phyloP scores from a whole-genome alignment of 495 filamentous ascomycete genomes.

The Echria macrotheca region DNA sequence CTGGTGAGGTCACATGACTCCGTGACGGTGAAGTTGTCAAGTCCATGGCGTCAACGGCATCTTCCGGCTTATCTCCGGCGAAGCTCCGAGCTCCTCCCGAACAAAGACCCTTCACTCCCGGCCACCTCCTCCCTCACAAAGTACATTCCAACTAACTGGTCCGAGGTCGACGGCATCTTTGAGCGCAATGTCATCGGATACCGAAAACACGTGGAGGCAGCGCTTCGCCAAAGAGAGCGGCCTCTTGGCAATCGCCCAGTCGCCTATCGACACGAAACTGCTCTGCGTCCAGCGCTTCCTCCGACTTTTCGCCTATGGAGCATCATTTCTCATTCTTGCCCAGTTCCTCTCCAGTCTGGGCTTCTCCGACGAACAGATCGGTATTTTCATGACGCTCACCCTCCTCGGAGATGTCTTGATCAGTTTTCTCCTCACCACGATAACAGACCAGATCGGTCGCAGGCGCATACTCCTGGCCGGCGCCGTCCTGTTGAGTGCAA shows the following conservation, averaged over 20 bases:
- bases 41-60: too few relatives aligned
- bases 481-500: slow-evolving; percentile 60
- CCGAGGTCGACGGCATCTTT: too few relatives aligned
- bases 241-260: slow-evolving; percentile 42
- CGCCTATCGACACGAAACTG: slow-evolving; percentile 58
- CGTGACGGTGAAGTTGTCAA: too few relatives aligned
- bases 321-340: slow-evolving; percentile 68
- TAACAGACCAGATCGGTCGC: slow-evolving; percentile 69
- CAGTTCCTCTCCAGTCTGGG: slow-evolving; percentile 59
- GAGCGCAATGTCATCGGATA: too few relatives aligned
- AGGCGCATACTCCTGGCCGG: slow-evolving; percentile 64
- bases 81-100: too few relatives aligned
- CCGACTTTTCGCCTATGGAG: slow-evolving; percentile 78
- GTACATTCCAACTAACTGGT: too few relatives aligned
- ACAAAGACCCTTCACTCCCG: too few relatives aligned
- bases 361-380: slow-evolving; percentile 66
- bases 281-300: slow-evolving; percentile 70
- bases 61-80: too few relatives aligned
- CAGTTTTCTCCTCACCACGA: slow-evolving; percentile 67
- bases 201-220: slow-evolving; percentile 6
- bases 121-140: too few relatives aligned
- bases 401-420: slow-evolving; percentile 74
- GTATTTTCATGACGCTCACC: slow-evolving; percentile 84
- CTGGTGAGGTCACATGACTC: too few relatives aligned
- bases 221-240: slow-evolving; percentile 18